Evolutionary conservation across 225 moss, liverwort and hornwort genomes (phyloP).

Genomic region (Pseudisothecium myosuroides): DNA sequence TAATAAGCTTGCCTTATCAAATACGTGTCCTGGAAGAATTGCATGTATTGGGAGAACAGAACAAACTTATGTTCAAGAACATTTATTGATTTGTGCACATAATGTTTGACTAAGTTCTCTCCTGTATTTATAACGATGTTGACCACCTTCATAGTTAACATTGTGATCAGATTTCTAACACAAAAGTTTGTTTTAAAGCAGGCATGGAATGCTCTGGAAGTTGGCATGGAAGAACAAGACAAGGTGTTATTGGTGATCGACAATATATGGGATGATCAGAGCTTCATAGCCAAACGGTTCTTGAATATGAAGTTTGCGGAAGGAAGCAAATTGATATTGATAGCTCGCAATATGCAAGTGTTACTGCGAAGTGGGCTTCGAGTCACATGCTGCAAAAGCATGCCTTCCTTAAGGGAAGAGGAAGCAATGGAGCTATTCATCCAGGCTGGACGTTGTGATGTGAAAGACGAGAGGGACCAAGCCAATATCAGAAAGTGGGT

Average conservation of each 20-base stretch:
- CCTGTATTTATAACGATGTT: not conserved
- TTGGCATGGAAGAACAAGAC: not conserved
- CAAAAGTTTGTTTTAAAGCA: not conserved
- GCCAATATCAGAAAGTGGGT: not conserved
- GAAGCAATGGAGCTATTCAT: not conserved
- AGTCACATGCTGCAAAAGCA: not conserved
- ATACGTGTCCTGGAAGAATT: not conserved
- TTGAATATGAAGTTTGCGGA: not conserved
- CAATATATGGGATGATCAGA: not conserved
- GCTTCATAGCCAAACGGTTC: conserved; percentile 1
- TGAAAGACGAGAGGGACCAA: not conserved
- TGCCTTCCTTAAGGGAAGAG: not conserved
- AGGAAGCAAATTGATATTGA: not conserved
- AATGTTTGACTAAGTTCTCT: not conserved
- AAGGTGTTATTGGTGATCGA: conserved; percentile 3
- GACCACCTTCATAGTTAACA: not conserved
- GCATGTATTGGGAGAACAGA: not conserved
- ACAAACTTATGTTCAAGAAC: not conserved
- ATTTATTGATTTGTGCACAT: not conserved
- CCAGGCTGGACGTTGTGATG: not conserved
- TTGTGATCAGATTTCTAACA: not conserved
- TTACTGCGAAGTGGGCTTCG: not conserved
- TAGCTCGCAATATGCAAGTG: not conserved
- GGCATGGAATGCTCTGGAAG: conserved; percentile 5
- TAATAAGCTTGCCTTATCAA: not conserved